A percentile compares a stretch with the other conserved stretches of the same genome.
Evolutionary conservation across 108 stramenopile species (phyloP).

Genomic region (Cyclotella atomus): DNA sequence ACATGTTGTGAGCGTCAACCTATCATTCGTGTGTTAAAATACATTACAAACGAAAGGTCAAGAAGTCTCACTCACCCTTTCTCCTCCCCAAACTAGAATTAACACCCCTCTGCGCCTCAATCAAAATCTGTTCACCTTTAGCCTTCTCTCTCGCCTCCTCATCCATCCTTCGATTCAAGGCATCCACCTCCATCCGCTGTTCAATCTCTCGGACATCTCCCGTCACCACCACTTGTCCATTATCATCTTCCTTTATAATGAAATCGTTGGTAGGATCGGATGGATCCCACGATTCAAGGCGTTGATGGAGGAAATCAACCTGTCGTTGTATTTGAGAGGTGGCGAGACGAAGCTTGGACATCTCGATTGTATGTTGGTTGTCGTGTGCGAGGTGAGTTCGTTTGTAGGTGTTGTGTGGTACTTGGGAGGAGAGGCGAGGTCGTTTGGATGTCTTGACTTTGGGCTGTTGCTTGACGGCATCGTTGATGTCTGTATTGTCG

Average conservation of each 20-base stretch:
- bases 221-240: constrained; percentile 5
- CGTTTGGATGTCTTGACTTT: constrained; percentile 3
- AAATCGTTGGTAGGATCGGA: constrained; percentile 27
- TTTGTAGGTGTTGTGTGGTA: constrained; percentile 41
- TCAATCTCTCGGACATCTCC: constrained; percentile 36
- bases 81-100: constrained; percentile 9
- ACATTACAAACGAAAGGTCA: no score
- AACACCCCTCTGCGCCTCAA: constrained; percentile 43
- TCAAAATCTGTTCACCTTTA: constrained; percentile 4
- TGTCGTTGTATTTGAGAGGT: constrained; percentile 69
- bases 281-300: constrained; percentile 81
- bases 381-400: constrained; percentile 51
- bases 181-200: constrained; percentile 33
- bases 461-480: background rate
- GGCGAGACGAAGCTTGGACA: constrained; percentile 65
- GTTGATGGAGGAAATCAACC: constrained; percentile 48
- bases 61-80: constrained; percentile 21
- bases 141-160: constrained; percentile 27
- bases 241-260: constrained; percentile 31
- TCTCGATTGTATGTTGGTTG: constrained; percentile 29
- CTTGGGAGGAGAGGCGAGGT: constrained; percentile 17
- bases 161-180: constrained; percentile 23
- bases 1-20: no score
- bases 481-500: background rate
- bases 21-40: no score